Conservation (phyloP, 768 basidiomycete genomes). For the Auriscalpium orientale region DNA sequence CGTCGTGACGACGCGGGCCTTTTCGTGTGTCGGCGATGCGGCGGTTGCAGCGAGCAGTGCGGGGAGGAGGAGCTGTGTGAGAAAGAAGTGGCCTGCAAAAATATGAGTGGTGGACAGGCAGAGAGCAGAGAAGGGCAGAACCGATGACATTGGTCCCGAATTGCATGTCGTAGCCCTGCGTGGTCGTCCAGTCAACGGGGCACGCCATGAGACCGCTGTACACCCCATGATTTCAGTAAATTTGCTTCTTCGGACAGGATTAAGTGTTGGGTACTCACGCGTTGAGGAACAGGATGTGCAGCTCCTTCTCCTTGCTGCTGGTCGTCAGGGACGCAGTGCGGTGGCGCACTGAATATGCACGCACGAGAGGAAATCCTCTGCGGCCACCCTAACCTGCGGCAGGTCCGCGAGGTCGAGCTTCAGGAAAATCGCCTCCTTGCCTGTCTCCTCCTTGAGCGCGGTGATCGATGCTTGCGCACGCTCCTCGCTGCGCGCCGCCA, state of each 20-base stretch:
- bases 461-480: background rate
- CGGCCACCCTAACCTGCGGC: background rate
- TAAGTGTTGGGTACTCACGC: background rate
- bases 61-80: conserved; percentile 21
- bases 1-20: conserved; percentile 21
- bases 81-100: conserved; percentile 14
- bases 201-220: conserved; percentile 6
- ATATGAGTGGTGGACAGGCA: background rate
- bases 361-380: background rate
- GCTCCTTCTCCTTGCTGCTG: conserved; percentile 2
- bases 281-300: conserved; percentile 3
- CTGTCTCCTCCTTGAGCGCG: conserved; percentile 4
- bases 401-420: conserved; percentile 4
- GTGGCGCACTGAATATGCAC: background rate
- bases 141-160: conserved; percentile 16
- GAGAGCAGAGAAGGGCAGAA: background rate
- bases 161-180: conserved; percentile 16
- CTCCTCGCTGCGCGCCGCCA: conserved; percentile 3
- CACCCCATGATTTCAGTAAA: background rate
- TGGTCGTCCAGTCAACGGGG: conserved; percentile 5
- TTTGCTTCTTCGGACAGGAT: background rate
- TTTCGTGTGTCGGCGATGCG: background rate
- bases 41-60: conserved; percentile 13
- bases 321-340: background rate
- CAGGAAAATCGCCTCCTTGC: conserved; percentile 3